These are phyloP conservation scores for Amanita pallidorosea DNA, from an alignment of 768 basidiomycete genomes.

Conservation along the genomic window DNA sequence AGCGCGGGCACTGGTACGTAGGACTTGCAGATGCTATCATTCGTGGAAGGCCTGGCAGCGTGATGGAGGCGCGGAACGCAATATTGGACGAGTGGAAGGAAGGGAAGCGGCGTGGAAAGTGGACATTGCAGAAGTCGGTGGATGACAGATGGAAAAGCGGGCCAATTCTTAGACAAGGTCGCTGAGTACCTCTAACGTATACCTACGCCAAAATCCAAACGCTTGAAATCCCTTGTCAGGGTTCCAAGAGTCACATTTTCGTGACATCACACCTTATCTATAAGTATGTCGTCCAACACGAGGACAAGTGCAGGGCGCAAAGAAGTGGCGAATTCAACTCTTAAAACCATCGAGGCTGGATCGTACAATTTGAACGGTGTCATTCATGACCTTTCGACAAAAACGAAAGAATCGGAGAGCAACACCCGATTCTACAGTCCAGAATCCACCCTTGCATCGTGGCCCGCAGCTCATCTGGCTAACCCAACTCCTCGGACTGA, in stretches of 20 bases:
- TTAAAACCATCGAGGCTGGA: slow-evolving; percentile 37
- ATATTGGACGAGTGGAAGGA: slow-evolving; percentile 17
- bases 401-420: slow-evolving; percentile 18
- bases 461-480: slow-evolving; percentile 20
- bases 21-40: slow-evolving; percentile 17
- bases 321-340: slow-evolving; percentile 40
- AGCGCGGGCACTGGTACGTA: slow-evolving; percentile 24
- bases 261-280: not conserved
- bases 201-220: not conserved
- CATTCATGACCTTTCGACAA: slow-evolving; percentile 17
- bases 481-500: slow-evolving; percentile 13
- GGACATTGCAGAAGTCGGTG: slow-evolving; percentile 4
- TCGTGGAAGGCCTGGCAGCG: slow-evolving; percentile 12
- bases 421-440: slow-evolving; percentile 45
- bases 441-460: slow-evolving; percentile 34
- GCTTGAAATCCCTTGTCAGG: too few species aligned
- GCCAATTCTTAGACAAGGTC: slow-evolving; percentile 11
- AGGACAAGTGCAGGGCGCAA: slow-evolving; percentile 14
- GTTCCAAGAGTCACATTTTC: too few species aligned
- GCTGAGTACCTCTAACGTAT: not conserved
- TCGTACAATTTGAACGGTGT: slow-evolving; percentile 19
- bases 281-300: slow-evolving; percentile 1
- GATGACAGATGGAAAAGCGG: slow-evolving; percentile 18
- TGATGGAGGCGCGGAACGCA: slow-evolving; percentile 15
- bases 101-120: slow-evolving; percentile 8